Evolutionary conservation across 495 filamentous ascomycete species (phyloP).

Genomic region (Hypomontagnella monticulosa): DNA sequence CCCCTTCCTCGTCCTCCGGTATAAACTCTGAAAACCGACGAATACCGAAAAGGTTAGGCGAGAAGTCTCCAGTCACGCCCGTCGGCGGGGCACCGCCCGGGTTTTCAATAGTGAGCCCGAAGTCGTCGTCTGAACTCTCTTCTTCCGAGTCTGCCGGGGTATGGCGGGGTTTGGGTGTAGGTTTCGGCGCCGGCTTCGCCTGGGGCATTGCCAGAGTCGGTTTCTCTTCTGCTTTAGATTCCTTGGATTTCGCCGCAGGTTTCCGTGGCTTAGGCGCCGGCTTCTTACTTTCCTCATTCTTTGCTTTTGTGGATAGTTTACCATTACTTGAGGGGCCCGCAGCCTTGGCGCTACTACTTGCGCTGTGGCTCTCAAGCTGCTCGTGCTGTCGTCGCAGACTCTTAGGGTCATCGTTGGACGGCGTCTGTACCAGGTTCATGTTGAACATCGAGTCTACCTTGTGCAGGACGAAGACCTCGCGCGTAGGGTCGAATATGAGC

Average conservation of each 20-base stretch:
- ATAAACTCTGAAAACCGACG: conserved; percentile 56
- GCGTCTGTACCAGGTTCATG: conserved; percentile 63
- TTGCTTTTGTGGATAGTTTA: conserved; percentile 34
- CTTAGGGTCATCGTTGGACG: conserved; percentile 51
- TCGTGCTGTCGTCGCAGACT: conserved; percentile 54
- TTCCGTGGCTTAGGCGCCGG: conserved; percentile 39
- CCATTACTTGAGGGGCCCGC: conserved; percentile 6
- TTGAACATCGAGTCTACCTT: conserved; percentile 66
- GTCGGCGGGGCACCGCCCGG: conserved; percentile 50
- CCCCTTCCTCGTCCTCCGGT: conserved; percentile 43
- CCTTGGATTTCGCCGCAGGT: conserved; percentile 37
- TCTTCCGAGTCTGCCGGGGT: conserved; percentile 50
- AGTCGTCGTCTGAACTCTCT: conserved; percentile 57
- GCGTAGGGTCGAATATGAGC: conserved; percentile 63
- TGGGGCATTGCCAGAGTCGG: conserved; percentile 26
- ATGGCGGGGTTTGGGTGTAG: conserved; percentile 23
- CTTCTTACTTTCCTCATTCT: conserved; percentile 35
- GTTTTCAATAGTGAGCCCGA: conserved; percentile 57
- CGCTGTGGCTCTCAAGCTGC: conserved; percentile 49
- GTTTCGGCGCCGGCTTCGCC: conserved; percentile 44
- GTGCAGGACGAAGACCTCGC: conserved; percentile 66
- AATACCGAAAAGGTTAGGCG: conserved; percentile 48
- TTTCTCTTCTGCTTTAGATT: conserved; percentile 40
- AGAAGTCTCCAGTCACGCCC: conserved; percentile 44
- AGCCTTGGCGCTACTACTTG: conserved; percentile 34